A percentile compares a stretch with the other conserved stretches of the same genome.
phyloP scores from a whole-genome alignment of 805 yeast genomes.

The Jamesozyma jinghongensis region DNA sequence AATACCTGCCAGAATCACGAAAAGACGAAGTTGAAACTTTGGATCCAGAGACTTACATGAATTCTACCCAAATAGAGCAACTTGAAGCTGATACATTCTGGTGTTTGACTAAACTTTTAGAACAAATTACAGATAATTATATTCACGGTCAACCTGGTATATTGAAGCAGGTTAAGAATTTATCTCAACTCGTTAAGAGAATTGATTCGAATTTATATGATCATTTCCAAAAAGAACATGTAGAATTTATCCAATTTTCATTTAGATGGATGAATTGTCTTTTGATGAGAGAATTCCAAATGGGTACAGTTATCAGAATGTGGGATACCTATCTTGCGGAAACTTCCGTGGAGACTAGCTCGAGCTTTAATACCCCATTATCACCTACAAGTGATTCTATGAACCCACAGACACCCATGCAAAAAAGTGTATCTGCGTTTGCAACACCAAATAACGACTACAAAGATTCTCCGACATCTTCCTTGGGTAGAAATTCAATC shows the following conservation, averaged over 20 bases:
- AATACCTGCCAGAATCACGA: conserved; percentile 41
- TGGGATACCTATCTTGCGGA: conserved; percentile 93
- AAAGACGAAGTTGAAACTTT: conserved; percentile 44
- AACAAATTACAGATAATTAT: conserved; percentile 93
- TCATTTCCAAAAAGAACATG: conserved; percentile 71
- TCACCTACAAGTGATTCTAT: conserved; percentile 10
- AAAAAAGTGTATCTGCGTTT: conserved; percentile 13
- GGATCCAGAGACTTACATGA: conserved; percentile 51
- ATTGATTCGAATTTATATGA: conserved; percentile 65
- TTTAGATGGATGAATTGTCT: conserved; percentile 99
- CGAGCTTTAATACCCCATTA: background rate
- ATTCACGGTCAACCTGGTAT: conserved; percentile 98
- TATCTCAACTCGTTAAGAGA: conserved; percentile 66
- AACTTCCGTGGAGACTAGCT: conserved; percentile 36
- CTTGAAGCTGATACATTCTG: conserved; percentile 96
- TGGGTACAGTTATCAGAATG: conserved; percentile 77
- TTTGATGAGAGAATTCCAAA: conserved; percentile 83
- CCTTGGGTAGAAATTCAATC: background rate
- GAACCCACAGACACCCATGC: conserved; percentile 21
- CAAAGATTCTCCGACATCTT: conserved; percentile 4
- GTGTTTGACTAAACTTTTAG: conserved; percentile 86
- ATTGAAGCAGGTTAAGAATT: conserved; percentile 75
- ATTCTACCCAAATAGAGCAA: conserved; percentile 49
- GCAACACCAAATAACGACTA: conserved; percentile 9
- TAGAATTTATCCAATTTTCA: conserved; percentile 93